Conservation (phyloP, 345 rosid species). For the Mallotus nudiflorus region DNA sequence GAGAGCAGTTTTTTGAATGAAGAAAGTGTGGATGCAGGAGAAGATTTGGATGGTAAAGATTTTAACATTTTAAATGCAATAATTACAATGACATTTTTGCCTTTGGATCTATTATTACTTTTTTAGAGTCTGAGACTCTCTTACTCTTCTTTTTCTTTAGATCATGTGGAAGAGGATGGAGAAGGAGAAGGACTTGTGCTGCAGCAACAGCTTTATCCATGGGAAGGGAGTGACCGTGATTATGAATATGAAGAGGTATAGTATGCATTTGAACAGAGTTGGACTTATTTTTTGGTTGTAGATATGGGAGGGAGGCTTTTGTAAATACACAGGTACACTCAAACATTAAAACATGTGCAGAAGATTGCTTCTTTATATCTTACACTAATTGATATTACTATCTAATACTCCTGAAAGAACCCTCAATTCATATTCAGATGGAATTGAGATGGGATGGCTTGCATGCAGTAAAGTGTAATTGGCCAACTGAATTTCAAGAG, state of each 20-base stretch:
- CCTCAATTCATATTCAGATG: too few relatives aligned
- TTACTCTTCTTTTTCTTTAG: slow-evolving; percentile 28
- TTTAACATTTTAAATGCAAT: slow-evolving; percentile 59
- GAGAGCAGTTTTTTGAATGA: slow-evolving; percentile 66
- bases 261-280: background rate
- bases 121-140: slow-evolving; percentile 1
- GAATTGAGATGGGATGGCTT: too few relatives aligned
- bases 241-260: slow-evolving; percentile 83
- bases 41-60: slow-evolving; percentile 63
- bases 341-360: too few relatives aligned
- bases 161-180: slow-evolving; percentile 58
- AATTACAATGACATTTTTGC: slow-evolving; percentile 59
- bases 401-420: too few relatives aligned
- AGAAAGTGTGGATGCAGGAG: slow-evolving; percentile 59
- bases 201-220: slow-evolving; percentile 60
- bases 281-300: background rate
- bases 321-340: too few relatives aligned
- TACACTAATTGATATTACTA: too few relatives aligned
- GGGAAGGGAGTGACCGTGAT: slow-evolving; percentile 96
- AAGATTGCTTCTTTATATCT: too few relatives aligned
- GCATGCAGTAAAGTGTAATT: too few relatives aligned
- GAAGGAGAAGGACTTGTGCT: slow-evolving; percentile 44
- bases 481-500: too few relatives aligned
- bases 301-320: too few relatives aligned
- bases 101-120: too few relatives aligned